Evolutionary conservation across 257 asterid genomes (phyloP).

Genomic region (Orobanche coerulescens): DNA sequence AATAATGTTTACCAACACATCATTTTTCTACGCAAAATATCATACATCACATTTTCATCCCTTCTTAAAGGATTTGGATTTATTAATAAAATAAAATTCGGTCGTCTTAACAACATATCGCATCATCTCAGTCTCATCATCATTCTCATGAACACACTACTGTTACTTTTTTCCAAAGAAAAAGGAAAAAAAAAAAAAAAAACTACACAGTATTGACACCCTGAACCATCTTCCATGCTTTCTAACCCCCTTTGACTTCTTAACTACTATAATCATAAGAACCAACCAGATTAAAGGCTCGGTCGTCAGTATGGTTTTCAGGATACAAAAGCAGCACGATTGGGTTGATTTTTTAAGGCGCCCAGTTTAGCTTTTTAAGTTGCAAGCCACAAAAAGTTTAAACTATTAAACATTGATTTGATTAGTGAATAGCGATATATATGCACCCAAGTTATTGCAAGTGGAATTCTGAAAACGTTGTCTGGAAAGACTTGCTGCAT

Average conservation of each 20-base stretch:
- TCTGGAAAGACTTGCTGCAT: too few species aligned
- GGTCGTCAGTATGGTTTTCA: background rate
- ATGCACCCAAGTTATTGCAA: too few species aligned
- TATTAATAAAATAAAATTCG: background rate
- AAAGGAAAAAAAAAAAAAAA: background rate
- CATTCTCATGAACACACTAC: too few species aligned
- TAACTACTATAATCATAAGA: background rate
- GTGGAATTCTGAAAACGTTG: too few species aligned
- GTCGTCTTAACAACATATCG: background rate
- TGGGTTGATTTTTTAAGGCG: background rate
- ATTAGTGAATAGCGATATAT: background rate
- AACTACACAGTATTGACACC: too few species aligned
- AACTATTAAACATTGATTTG: background rate
- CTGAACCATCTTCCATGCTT: too few species aligned
- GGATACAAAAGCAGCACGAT: background rate
- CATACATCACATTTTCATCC: background rate
- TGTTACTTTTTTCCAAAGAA: background rate
- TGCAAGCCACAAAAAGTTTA: background rate
- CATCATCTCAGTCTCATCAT: too few species aligned
- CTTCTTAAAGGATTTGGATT: background rate
- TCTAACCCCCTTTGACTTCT: too few species aligned
- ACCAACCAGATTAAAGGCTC: background rate
- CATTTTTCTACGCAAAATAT: background rate
- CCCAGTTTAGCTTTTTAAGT: background rate
- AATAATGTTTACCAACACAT: too few species aligned